Base-by-base conservation (phyloP, 371 early-diverging fungal genomes). In the Encephalitozoon cuniculi region DNA sequence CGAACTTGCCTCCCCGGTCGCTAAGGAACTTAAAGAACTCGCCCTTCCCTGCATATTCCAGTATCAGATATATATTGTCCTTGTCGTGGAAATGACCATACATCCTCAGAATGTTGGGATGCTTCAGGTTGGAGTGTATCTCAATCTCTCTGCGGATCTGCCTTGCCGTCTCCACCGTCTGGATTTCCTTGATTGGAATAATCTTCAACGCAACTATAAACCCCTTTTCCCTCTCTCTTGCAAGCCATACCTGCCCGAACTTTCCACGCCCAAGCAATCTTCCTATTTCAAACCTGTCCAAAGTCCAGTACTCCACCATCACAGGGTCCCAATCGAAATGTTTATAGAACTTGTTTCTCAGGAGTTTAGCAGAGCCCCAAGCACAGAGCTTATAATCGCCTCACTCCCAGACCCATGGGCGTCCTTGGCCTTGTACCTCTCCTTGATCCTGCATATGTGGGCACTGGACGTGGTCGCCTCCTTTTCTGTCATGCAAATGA, bases 31-130 rank as follows among this genome's bases (percentile, higher is more conserved):
- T 90, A 84, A 93, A 95, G 75, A 97, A 82, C 77, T 95, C 96
- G 6, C 96, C 95, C 51, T 90, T 86, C 26, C 90, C 89, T 9
- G 95, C 96, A 85, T 92, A 95, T 83, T 98, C 98, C 21, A 97
- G 85, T 11, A 97, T 93, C 70, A 95, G 85, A 79, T 92, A 96
- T 4, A 97, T 89, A 34, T 90, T 87, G 63, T 90, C 90, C 41
- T 87, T 84, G 79, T 97, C 95, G 84, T 96, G 91, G 83, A 98
- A 98, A 82, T 96, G 95, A 0, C 95, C 95, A 79, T 91, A 95
- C 30, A 96, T 86, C 39, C 95, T 87, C 11, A 96, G 85, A 65
- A 96, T 94, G 84, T 96, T 89, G 4, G 90, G 89, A 83, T 95
- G 95, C 34, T 91, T 85, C 64, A 97, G 82, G 80, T 93, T 94